phyloP scores from a whole-genome alignment of 2,329 filamentous ascomycete genomes.

The Rutstroemia sp. region DNA sequence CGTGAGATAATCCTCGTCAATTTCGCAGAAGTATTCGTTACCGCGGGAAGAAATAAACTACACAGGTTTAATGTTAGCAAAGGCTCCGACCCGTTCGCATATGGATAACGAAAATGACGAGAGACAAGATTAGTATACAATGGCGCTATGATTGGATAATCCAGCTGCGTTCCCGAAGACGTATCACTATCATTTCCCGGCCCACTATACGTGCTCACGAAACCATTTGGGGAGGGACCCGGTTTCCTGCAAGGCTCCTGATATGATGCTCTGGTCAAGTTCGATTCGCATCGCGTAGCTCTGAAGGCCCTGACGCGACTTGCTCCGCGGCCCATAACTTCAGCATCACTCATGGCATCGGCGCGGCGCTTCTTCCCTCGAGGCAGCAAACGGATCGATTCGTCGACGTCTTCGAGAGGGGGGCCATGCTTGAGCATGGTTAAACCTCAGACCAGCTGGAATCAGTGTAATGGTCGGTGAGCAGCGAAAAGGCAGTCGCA shows the following conservation, averaged over 20 bases:
- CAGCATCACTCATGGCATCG: neutral
- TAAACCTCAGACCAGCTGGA: too few species aligned
- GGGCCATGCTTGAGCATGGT: neutral
- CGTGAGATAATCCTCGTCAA: constrained; percentile 97
- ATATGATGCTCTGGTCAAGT: too few species aligned
- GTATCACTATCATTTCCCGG: too few species aligned
- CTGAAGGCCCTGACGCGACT: neutral
- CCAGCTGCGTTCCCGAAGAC: too few species aligned
- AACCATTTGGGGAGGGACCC: too few species aligned
- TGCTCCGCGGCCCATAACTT: neutral
- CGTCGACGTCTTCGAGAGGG: neutral
- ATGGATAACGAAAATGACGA: constrained; percentile 3
- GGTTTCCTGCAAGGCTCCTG: too few species aligned
- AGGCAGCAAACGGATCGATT: neutral
- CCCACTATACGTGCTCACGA: too few species aligned
- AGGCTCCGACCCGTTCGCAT: neutral
- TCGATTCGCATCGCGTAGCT: too few species aligned
- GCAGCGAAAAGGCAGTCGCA: neutral
- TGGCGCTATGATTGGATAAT: too few species aligned
- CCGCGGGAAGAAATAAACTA: constrained; percentile 97
- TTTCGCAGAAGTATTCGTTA: constrained; percentile 99
- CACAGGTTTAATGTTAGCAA: constrained; percentile 4
- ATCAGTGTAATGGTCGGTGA: neutral
- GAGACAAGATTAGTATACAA: neutral
- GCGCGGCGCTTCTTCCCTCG: constrained; percentile 2